Percentiles rank a stretch among this genome's conserved stretches.
Evolutionary conservation across 805 yeast genomes (phyloP).

Genomic region (Starmera pachycereana): DNA sequence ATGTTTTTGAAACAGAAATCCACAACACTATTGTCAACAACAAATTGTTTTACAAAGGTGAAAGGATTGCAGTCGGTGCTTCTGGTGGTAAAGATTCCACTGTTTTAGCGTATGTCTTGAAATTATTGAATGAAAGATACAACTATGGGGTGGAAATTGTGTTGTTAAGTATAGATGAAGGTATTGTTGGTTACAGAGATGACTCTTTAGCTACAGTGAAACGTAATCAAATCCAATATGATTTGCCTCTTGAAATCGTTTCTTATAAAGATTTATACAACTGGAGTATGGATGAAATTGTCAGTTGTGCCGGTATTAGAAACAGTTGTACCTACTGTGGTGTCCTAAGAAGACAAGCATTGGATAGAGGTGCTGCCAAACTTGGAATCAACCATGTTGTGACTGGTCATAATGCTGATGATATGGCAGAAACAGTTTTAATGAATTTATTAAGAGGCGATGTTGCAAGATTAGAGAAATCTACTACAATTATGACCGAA

Average conservation of each 20-base stretch:
- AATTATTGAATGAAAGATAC: constrained; percentile 79
- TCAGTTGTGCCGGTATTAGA: constrained; percentile 85
- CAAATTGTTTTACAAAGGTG: constrained; percentile 68
- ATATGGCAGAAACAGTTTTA: constrained; percentile 95
- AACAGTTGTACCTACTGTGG: constrained; percentile 98
- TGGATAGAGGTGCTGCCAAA: constrained; percentile 90
- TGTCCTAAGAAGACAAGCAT: constrained; percentile 89
- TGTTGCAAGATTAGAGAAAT: constrained; percentile 80
- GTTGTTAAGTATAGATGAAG: constrained; percentile 86
- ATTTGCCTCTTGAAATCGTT: constrained; percentile 69
- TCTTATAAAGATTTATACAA: constrained; percentile 83
- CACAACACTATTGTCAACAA: constrained; percentile 77
- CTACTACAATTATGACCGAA: constrained; percentile 77
- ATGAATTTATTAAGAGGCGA: constrained; percentile 97
- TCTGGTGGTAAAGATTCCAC: constrained; percentile 99
- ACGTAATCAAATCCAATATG: constrained; percentile 78
- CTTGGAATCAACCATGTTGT: constrained; percentile 83
- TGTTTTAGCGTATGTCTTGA: constrained; percentile 81
- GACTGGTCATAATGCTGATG: constrained; percentile 99
- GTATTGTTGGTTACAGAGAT: constrained; percentile 93
- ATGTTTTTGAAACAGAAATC: constrained; percentile 90
- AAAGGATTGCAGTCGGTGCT: constrained; percentile 92
- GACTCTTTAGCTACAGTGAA: constrained; percentile 96
- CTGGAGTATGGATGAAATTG: constrained; percentile 99
- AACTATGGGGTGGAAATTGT: constrained; percentile 81